These are phyloP conservation scores for Xylaria sp. DNA, from an alignment of 2,329 filamentous ascomycete species.

Conservation along the genomic window DNA sequence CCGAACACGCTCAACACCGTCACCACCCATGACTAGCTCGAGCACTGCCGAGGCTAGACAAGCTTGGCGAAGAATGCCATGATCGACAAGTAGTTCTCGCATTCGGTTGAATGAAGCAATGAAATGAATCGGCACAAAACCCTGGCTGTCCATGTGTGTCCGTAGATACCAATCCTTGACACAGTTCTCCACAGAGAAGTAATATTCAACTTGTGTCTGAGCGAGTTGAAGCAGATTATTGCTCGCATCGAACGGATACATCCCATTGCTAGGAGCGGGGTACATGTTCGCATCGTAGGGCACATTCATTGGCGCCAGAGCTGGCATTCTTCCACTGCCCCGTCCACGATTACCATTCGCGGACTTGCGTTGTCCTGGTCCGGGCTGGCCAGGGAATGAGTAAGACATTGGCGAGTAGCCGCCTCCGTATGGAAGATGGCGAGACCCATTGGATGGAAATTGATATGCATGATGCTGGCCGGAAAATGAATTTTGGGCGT, in stretches of 20 bases:
- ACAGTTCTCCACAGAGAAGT: conserved; percentile 95
- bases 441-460: conserved; percentile 35
- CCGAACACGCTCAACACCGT: conserved; percentile 82
- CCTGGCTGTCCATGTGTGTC: conserved; percentile 92
- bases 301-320: conserved; percentile 59
- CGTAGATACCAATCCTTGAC: conserved; percentile 92
- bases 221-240: conserved; percentile 49
- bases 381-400: conserved; percentile 40
- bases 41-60: conserved; percentile 77
- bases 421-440: conserved; percentile 35
- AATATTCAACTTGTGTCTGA: conserved; percentile 78
- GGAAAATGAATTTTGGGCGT: conserved; percentile 39
- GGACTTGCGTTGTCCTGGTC: conserved; percentile 40
- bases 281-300: conserved; percentile 67
- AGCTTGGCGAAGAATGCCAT: conserved; percentile 77
- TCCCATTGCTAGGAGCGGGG: conserved; percentile 63
- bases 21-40: conserved; percentile 78
- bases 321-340: conserved; percentile 37
- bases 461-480: conserved; percentile 36
- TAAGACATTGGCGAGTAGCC: conserved; percentile 43
- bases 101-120: conserved; percentile 90
- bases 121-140: conserved; percentile 83
- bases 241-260: conserved; percentile 58
- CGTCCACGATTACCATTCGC: conserved; percentile 40
- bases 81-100: conserved; percentile 75